Percentiles rank a stretch among this genome's conserved stretches.
Evolutionary conservation across 345 rosid species (phyloP).

Genomic region (Eucalyptus polyanthemos): DNA sequence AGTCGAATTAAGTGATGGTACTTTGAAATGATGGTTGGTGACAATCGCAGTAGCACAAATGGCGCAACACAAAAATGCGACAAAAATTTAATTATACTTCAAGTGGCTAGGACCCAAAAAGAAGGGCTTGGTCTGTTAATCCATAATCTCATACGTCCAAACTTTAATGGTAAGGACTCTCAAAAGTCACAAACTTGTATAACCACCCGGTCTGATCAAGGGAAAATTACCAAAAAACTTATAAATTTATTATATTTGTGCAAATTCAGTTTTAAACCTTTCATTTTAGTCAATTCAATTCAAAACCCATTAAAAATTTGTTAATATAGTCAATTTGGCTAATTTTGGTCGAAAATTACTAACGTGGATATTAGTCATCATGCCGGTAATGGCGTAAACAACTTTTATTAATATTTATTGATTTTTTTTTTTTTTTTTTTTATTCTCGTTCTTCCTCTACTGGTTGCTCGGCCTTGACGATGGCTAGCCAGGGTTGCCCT

Average conservation of each 20-base stretch:
- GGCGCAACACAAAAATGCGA: neutral
- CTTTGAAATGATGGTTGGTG: neutral
- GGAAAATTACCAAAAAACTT: no score
- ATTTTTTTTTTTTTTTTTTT: no score
- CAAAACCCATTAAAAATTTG: neutral
- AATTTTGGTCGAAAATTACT: fast-evolving
- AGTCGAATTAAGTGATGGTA: neutral
- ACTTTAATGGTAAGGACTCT: neutral
- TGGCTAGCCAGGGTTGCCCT: neutral
- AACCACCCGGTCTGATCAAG: neutral
- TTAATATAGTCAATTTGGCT: fast-evolving
- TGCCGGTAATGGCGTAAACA: fast-evolving
- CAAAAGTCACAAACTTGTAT: neutral
- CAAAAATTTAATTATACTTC: neutral
- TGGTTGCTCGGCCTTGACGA: fast-evolving
- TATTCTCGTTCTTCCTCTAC: no score
- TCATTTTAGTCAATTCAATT: no score
- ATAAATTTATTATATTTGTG: no score
- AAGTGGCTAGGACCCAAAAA: neutral
- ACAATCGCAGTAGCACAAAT: neutral
- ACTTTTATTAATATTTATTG: no score
- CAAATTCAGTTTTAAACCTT: no score
- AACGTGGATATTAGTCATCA: fast-evolving
- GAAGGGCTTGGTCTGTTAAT: neutral
- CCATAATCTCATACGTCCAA: neutral